These are phyloP conservation scores for Lactarius pseudohatsudake DNA, from an alignment of 768 basidiomycete genomes.

Conservation along the genomic window DNA sequence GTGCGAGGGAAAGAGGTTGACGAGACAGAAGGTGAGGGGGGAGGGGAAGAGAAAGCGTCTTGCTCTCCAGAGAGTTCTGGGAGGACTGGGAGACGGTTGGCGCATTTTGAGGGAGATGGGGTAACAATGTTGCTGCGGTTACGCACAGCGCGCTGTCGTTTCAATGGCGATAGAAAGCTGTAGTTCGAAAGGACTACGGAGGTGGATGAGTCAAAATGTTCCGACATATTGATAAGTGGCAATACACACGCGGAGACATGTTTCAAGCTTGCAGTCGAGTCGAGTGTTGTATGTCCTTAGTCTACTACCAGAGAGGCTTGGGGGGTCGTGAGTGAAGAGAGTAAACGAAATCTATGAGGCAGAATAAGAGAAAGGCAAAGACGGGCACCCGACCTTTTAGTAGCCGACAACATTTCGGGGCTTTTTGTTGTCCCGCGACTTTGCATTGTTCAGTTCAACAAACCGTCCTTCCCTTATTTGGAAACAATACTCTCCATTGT, in stretches of 20 bases:
- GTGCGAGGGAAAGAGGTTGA: conserved; percentile 5
- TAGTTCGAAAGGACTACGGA: conserved; percentile 8
- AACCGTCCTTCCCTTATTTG: not conserved
- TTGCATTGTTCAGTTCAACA: not conserved
- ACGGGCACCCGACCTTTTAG: conserved; percentile 9
- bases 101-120: conserved; percentile 29
- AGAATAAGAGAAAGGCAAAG: not conserved
- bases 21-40: conserved; percentile 23
- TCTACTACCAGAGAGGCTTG: conserved; percentile 5
- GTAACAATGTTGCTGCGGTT: conserved; percentile 17
- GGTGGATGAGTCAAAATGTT: not conserved
- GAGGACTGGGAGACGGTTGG: conserved; percentile 35
- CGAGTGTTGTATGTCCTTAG: not conserved
- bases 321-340: not conserved
- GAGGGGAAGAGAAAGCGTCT: conserved; percentile 22
- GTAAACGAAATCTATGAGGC: not conserved
- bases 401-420: not conserved
- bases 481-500: not conserved
- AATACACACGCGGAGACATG: conserved; percentile 11
- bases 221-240: not conserved
- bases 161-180: conserved; percentile 24
- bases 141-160: conserved; percentile 23
- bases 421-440: not conserved
- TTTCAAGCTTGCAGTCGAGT: no score
- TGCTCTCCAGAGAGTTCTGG: conserved; percentile 35